phyloP scores from a whole-genome alignment of 2,329 filamentous ascomycete genomes.

The Aspergillus awamori region DNA sequence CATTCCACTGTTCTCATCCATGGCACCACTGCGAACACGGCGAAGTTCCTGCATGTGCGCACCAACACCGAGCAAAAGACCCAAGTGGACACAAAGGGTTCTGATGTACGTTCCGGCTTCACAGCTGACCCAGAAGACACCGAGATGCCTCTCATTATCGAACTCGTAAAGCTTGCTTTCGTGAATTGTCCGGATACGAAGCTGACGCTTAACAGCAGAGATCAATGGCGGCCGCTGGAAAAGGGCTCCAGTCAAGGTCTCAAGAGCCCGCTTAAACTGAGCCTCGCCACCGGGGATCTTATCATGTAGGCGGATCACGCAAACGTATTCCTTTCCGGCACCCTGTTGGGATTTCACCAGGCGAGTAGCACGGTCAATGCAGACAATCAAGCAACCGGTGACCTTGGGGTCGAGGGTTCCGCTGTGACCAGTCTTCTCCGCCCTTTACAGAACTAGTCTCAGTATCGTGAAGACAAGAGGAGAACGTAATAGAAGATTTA shows the following conservation, averaged over 20 bases:
- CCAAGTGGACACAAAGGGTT: slow-evolving; percentile 94
- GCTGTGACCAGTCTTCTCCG: slow-evolving; percentile 97
- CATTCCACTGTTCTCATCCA: slow-evolving; percentile 86
- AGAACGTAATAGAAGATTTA: slow-evolving; percentile 45
- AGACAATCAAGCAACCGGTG: slow-evolving; percentile 91
- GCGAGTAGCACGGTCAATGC: slow-evolving; percentile 93
- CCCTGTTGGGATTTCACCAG: slow-evolving; percentile 99
- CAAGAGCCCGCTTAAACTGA: slow-evolving; percentile 88
- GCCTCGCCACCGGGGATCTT: slow-evolving; percentile 91
- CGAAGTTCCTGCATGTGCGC: slow-evolving; percentile 98
- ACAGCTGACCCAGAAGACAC: slow-evolving; percentile 99
- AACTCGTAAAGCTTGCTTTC: slow-evolving; percentile 97
- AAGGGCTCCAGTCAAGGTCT: slow-evolving; percentile 92
- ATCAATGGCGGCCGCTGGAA: slow-evolving; percentile 98
- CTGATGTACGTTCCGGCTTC: slow-evolving; percentile 98
- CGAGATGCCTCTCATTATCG: slow-evolving; percentile 95
- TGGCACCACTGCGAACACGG: slow-evolving; percentile 89
- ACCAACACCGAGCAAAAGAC: slow-evolving; percentile 76
- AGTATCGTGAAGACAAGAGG: slow-evolving; percentile 17
- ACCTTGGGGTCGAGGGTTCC: slow-evolving; percentile 98
- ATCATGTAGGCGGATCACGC: slow-evolving; percentile 92
- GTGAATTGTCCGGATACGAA: slow-evolving; percentile 97
- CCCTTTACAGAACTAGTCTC: slow-evolving; percentile 52
- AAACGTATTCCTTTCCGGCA: slow-evolving; percentile 98
- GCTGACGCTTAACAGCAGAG: slow-evolving; percentile 96